Evolutionary conservation across 192 early-diverging fungal species (phyloP).

Genomic region (Linnemannia hyalina): DNA sequence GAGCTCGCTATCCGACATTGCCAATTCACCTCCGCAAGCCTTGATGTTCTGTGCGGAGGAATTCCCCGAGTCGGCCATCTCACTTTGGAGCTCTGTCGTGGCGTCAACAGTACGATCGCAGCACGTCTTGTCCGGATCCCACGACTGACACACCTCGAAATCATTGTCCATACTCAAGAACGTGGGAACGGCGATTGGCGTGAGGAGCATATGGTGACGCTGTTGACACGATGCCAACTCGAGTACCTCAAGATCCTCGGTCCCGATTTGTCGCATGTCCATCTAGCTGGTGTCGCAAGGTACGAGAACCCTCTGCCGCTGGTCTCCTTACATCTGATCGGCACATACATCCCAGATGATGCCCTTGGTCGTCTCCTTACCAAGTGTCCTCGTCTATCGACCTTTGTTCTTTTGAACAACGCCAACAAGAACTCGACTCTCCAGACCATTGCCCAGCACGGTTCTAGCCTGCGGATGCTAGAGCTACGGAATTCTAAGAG

Average conservation of each 20-base stretch:
- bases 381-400: constrained; percentile 21
- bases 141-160: constrained; percentile 12
- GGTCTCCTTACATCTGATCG: constrained; percentile 15
- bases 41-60: constrained; percentile 39
- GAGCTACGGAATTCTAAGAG: constrained; percentile 35
- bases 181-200: constrained; percentile 48
- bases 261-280: constrained; percentile 44
- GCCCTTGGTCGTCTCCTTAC: constrained; percentile 27
- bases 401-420: constrained; percentile 28
- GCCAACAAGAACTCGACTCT: constrained; percentile 44
- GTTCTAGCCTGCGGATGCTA: constrained; percentile 20
- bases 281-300: constrained; percentile 14
- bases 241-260: constrained; percentile 29
- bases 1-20: constrained; percentile 17
- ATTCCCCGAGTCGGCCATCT: constrained; percentile 24
- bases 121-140: constrained; percentile 20
- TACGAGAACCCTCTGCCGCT: neutral
- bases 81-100: constrained; percentile 29
- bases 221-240: constrained; percentile 29
- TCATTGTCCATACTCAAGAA: constrained; percentile 38
- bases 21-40: constrained; percentile 22
- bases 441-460: constrained; percentile 33
- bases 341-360: constrained; percentile 33
- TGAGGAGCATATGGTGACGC: constrained; percentile 29
- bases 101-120: constrained; percentile 38